Conservation (phyloP, 2,329 filamentous ascomycete species). For the Cladorrhinum sp. region DNA sequence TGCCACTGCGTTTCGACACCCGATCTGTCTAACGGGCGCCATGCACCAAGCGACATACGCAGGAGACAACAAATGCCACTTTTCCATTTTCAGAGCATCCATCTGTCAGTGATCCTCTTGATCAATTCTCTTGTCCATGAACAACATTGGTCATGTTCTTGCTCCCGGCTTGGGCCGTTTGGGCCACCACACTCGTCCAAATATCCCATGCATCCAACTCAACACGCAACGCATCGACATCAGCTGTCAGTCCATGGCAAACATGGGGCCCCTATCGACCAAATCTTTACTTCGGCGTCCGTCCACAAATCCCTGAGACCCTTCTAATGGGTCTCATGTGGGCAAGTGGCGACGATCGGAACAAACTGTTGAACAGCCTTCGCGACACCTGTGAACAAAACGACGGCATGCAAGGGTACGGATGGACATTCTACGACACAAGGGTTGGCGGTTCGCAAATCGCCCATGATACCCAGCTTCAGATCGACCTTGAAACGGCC, state of each 20-base stretch:
- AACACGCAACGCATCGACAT: conserved; percentile 69
- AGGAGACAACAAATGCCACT: too few relatives aligned
- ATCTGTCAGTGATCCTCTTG: conserved; percentile 23
- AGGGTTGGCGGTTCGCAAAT: conserved; percentile 82
- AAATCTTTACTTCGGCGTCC: conserved; percentile 88
- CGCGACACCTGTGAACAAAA: conserved; percentile 95
- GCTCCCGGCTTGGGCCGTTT: background rate
- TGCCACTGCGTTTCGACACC: too few relatives aligned
- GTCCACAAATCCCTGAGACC: conserved; percentile 76
- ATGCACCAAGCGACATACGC: background rate
- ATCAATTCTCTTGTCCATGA: conserved; percentile 19
- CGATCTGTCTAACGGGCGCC: background rate
- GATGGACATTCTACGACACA: conserved; percentile 96
- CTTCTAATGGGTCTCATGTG: conserved; percentile 83
- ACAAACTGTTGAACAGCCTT: conserved; percentile 69
- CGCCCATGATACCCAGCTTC: conserved; percentile 85
- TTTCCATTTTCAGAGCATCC: background rate
- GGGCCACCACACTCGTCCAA: conserved; percentile 28
- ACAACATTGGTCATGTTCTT: background rate
- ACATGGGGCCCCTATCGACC: conserved; percentile 95
- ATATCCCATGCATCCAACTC: conserved; percentile 47
- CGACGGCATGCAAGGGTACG: conserved; percentile 90
- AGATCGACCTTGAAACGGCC: conserved; percentile 84
- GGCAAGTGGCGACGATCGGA: conserved; percentile 77
- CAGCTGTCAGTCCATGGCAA: conserved; percentile 39